Evolutionary conservation across 495 filamentous ascomycete genomes (phyloP).

Genomic region (Opeltia flavorubescens): DNA sequence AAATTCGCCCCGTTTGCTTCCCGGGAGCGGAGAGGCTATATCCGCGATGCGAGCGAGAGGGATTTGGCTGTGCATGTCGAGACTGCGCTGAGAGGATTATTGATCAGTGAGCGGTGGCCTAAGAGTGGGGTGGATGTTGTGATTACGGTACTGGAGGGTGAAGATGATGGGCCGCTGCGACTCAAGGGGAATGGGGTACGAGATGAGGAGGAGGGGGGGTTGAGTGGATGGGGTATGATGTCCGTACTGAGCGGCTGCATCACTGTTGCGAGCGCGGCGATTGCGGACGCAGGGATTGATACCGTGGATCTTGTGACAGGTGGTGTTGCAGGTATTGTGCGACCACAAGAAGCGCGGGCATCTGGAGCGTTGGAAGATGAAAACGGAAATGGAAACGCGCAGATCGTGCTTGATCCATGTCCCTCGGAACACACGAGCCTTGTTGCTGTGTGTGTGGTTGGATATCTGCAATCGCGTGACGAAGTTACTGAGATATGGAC

Average conservation of each 20-base stretch:
- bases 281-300: conserved; percentile 91
- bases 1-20: conserved; percentile 95
- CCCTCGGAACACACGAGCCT: conserved; percentile 69
- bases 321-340: conserved; percentile 72
- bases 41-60: conserved; percentile 72
- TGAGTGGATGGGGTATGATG: conserved; percentile 61
- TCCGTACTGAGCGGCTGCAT: conserved; percentile 83
- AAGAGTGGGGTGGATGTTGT: conserved; percentile 91
- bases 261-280: conserved; percentile 86
- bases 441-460: conserved; percentile 72
- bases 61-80: conserved; percentile 87
- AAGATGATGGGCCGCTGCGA: conserved; percentile 55
- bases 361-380: conserved; percentile 19
- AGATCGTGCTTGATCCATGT: conserved; percentile 67
- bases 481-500: conserved; percentile 92
- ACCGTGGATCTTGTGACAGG: conserved; percentile 84
- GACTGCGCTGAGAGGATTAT: conserved; percentile 72
- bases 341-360: conserved; percentile 6
- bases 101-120: conserved; percentile 88
- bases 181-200: conserved; percentile 27
- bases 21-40: conserved; percentile 64
- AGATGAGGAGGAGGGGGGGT: conserved; percentile 5
- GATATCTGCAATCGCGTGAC: conserved; percentile 72
- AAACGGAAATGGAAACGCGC: conserved; percentile 9
- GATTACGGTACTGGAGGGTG: conserved; percentile 83